Evolutionary conservation across 192 early-diverging fungal species (phyloP), one percentile per base, ranked within the genome.

Genomic region (Podochytrium sp.): DNA sequence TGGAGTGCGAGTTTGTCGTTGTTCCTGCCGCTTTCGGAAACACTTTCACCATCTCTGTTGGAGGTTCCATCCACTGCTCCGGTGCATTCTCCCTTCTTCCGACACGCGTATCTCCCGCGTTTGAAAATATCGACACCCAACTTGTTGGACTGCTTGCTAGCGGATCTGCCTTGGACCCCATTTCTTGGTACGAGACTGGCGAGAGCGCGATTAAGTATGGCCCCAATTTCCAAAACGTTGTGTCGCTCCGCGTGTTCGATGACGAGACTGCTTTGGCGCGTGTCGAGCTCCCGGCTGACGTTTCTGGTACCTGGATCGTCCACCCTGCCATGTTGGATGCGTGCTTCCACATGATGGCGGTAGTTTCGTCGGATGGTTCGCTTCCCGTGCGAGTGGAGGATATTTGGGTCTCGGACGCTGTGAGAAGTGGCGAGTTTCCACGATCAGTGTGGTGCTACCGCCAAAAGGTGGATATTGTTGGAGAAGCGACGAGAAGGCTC

Each of bases 281-380:
- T 37, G 30, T 55, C 35, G 63, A 55, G 12, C 25, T 65, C 12
- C 20, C n/a, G 12, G n/a, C n/a, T 27, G 30, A 27, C n/a, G 23
- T 27, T 14, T 27, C 55, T 12, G 2, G 29, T 25, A 27, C 18
- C 63, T 65, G 63, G 63, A 23, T 55, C 30, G n/a, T 65, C 30
- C 50, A 42, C 27, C 63, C 63, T 20, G 29, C 63, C 27, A 20
- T 65, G 18, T 55, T 65, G 20, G 63, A 65, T 27, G 20, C 32
- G 1, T 65, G 63, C 63, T 42, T 65, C 34, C 63, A 65, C 50
- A 42, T 65, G 42, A 65, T 65, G 63, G 63, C 32, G 2, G 39
- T 65, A 14, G 34, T 65, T 55, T 47, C 43, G 10, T 12, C 43
- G 43, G 43, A 47, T 20, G 43, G 43, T 47, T 7, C 43, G 7